Evolutionary conservation across 2,329 filamentous ascomycete species (phyloP), one percentile per base, ranked within the genome.

Genomic region (Colletotrichum navitas): DNA sequence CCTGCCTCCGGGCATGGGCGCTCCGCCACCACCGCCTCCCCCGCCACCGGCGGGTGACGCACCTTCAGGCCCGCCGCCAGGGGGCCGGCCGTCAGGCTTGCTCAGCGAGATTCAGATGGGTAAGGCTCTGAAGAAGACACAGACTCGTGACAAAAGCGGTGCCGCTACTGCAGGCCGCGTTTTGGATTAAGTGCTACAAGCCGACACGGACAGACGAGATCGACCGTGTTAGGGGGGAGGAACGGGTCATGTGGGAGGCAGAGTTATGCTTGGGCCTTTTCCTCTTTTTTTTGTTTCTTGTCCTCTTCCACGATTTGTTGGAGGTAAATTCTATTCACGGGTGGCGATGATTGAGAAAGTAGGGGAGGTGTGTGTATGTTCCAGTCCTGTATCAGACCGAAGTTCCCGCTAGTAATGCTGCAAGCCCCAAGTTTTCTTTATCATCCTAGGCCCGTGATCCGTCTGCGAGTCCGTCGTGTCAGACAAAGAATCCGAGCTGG

Each of bases 91-190:
- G 26, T 78, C 88, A 26, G 90, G 90, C 1, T 86, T 99, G 77
- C 81, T 99, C 74, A 91, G 91, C 71, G 90, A 97, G 80, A 98
- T 99, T 73, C 91, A 95, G 79, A 83, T 90, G 73, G 95, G 96
- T 54, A 94, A 82, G 81, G 82, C 90, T 3, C 84, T 99, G 79
- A 94, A 88, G 85, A 98, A 98, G 87, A 94, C 94, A 32, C 85
- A 92, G 80, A 98, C 96, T 1, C 95, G 94, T 81, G 96, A 99
- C 81, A 91, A 91, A 81, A 98, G 95, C 81, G 82, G 77, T 59
- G 88, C 93, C 63, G 81, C 90, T 63, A 86, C 91, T 69, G 93
- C 94, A 29, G 95, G 95, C n/a, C 89, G 90, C 72, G 95, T 98
- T 71, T 81, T 90, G 80, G 85, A 84, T 73, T 89, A 83, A 79